Evolutionary conservation across 768 basidiomycete species (phyloP).

Genomic region (Suillus placidus): DNA sequence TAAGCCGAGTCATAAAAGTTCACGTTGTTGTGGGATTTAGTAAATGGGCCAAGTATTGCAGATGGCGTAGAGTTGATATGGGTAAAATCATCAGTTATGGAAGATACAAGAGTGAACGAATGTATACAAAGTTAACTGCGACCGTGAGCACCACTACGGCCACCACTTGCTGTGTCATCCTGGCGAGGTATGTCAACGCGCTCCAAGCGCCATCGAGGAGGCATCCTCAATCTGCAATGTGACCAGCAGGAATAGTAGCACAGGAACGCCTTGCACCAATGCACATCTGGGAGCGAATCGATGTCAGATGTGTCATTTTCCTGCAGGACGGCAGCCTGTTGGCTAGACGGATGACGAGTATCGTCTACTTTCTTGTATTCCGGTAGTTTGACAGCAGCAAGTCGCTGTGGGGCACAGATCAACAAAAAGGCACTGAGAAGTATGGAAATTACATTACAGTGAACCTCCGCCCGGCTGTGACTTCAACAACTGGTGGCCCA

Average conservation of each 20-base stretch:
- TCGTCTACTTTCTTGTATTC: not conserved
- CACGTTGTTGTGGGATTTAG: too few species aligned
- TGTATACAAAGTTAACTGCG: too few species aligned
- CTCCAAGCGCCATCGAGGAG: not conserved
- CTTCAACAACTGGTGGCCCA: not conserved
- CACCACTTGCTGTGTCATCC: too few species aligned
- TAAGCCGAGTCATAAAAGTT: too few species aligned
- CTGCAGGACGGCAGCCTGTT: not conserved
- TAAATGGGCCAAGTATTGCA: too few species aligned
- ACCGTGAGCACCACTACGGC: too few species aligned
- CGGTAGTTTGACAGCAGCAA: not conserved
- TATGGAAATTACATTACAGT: not conserved
- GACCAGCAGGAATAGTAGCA: not conserved
- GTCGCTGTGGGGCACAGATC: not conserved
- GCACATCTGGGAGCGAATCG: not conserved
- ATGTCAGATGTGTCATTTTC: not conserved
- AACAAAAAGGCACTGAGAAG: not conserved
- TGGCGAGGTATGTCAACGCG: too few species aligned
- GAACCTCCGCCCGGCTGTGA: not conserved
- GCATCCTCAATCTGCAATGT: not conserved
- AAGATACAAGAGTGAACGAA: too few species aligned
- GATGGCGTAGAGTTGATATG: too few species aligned
- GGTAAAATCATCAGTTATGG: too few species aligned
- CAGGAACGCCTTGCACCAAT: not conserved
- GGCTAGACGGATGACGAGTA: not conserved